Evolutionary conservation across 331 rosid species (phyloP).

Genomic region (Phaseolus coccineus): DNA sequence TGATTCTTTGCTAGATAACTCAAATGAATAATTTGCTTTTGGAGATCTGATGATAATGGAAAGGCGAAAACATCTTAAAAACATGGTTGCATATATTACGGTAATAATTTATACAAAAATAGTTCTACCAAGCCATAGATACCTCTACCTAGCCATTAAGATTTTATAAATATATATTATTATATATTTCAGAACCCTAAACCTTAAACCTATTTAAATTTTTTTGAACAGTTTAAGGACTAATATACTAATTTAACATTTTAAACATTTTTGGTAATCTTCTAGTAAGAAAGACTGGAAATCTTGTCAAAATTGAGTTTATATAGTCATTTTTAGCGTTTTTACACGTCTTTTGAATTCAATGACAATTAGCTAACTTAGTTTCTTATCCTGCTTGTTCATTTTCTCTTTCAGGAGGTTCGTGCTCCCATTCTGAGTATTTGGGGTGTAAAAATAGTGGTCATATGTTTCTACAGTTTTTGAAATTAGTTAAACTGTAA

Average conservation of each 20-base stretch:
- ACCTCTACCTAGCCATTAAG: too few relatives aligned
- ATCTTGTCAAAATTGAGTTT: conserved; percentile 33
- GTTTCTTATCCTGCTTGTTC: conserved; percentile 37
- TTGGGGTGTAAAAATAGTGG: conserved; percentile 86
- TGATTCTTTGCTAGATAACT: too few relatives aligned
- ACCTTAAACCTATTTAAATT: too few relatives aligned
- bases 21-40: too few relatives aligned
- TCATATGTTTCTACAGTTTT: conserved; percentile 46
- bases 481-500: conserved; percentile 38
- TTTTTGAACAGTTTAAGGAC: not conserved
- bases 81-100: too few relatives aligned
- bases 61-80: too few relatives aligned
- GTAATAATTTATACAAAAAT: too few relatives aligned
- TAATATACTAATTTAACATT: not conserved
- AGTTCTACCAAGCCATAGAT: too few relatives aligned
- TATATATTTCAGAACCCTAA: too few relatives aligned
- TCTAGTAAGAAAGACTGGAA: conserved; percentile 1
- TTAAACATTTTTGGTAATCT: not conserved
- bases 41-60: too few relatives aligned
- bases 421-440: conserved; percentile 92
- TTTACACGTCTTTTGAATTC: conserved; percentile 24
- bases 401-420: conserved; percentile 77
- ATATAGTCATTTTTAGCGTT: not conserved
- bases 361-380: conserved; percentile 14
- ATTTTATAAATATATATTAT: too few relatives aligned